phyloP scores from a whole-genome alignment of 2,329 filamentous ascomycete genomes.

The Botrytis fragariae region DNA sequence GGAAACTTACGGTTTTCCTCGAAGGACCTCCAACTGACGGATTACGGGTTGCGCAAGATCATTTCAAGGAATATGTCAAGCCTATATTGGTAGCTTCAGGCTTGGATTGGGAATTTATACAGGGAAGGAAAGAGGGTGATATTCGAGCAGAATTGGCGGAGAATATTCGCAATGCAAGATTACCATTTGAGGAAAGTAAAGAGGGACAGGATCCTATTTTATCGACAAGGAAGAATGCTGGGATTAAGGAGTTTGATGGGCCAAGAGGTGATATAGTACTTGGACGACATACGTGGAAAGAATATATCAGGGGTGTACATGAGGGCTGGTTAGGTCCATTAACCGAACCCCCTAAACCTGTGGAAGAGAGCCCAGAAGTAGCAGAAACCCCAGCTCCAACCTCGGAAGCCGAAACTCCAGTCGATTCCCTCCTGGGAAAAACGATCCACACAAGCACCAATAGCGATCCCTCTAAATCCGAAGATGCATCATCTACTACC shows the following conservation, averaged over 20 bases:
- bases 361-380: conserved; percentile 26
- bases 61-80: conserved; percentile 95
- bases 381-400: not conserved
- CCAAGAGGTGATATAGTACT: conserved; percentile 82
- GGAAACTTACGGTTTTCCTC: conserved; percentile 83
- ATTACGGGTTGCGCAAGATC: conserved; percentile 79
- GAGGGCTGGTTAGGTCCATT: conserved; percentile 94
- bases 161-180: conserved; percentile 71
- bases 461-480: conserved; percentile 23
- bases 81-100: conserved; percentile 86
- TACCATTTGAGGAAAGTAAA: conserved; percentile 39
- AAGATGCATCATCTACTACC: conserved; percentile 20
- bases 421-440: conserved; percentile 33
- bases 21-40: conserved; percentile 84
- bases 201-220: conserved; percentile 59
- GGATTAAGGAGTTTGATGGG: conserved; percentile 69
- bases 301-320: conserved; percentile 89
- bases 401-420: conserved; percentile 11
- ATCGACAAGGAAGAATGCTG: conserved; percentile 61
- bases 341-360: conserved; percentile 53
- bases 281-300: conserved; percentile 93
- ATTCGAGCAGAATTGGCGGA: conserved; percentile 84
- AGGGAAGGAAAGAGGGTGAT: conserved; percentile 90
- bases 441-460: conserved; percentile 35
- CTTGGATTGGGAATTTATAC: conserved; percentile 93